phyloP scores from a whole-genome alignment of 2,329 filamentous ascomycete genomes.

The Daldinia sp. region DNA sequence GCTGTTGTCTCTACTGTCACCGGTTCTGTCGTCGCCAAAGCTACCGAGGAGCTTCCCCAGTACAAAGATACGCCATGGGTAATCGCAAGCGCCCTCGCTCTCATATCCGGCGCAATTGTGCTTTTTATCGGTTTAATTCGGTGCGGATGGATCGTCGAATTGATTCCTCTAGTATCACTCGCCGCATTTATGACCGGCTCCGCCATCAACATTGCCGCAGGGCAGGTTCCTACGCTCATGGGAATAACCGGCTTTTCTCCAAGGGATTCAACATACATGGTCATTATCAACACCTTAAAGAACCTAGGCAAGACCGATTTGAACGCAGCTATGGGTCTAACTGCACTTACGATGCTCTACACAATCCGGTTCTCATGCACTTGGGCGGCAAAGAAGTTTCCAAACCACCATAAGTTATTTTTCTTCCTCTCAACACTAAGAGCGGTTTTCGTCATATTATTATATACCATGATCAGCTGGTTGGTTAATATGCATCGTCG shows the following conservation, averaged over 20 bases:
- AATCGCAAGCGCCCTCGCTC: constrained; percentile 81
- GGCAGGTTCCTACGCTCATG: constrained; percentile 85
- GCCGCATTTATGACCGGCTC: constrained; percentile 98
- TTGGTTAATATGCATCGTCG: constrained; percentile 79
- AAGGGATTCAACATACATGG: constrained; percentile 80
- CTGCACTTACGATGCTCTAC: constrained; percentile 82
- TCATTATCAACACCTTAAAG: constrained; percentile 86
- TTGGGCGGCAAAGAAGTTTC: constrained; percentile 74
- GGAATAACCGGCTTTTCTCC: constrained; percentile 82
- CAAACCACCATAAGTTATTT: constrained; percentile 76
- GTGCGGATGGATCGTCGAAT: constrained; percentile 89
- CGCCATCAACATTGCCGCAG: constrained; percentile 86
- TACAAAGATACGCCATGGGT: constrained; percentile 65
- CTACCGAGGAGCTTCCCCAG: constrained; percentile 67
- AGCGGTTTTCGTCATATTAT: constrained; percentile 88
- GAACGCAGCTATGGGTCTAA: constrained; percentile 92
- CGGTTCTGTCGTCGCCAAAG: constrained; percentile 80
- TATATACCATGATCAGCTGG: constrained; percentile 93
- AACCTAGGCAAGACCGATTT: constrained; percentile 73
- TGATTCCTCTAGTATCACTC: constrained; percentile 90
- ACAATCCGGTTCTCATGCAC: constrained; percentile 76
- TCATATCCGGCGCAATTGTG: constrained; percentile 83
- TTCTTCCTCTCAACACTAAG: constrained; percentile 94
- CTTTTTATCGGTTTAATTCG: constrained; percentile 82
- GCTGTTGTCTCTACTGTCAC: constrained; percentile 94